phyloP scores from a whole-genome alignment of 345 rosid genomes.

The Lumnitzera littorea region DNA sequence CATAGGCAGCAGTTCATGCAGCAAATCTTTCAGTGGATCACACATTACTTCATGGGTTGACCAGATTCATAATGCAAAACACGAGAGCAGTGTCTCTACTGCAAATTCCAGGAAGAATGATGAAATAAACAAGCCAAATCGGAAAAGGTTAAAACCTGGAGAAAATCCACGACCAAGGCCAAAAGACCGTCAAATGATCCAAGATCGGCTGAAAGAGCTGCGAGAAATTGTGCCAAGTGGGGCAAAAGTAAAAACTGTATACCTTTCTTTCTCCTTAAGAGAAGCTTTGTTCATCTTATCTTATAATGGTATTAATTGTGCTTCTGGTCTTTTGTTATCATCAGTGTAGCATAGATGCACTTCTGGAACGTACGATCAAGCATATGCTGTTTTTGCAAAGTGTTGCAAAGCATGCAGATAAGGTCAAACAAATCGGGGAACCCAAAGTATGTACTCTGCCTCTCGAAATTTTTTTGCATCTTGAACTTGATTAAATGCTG shows the following conservation, averaged over 20 bases:
- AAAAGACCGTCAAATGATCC: conserved; percentile 97
- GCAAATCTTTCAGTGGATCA: conserved; percentile 53
- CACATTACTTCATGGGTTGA: conserved; percentile 79
- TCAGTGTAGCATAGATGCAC: conserved; percentile 98
- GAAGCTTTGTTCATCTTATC: background rate
- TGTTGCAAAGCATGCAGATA: conserved; percentile 87
- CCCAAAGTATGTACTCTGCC: conserved; percentile 48
- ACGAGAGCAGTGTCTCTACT: conserved; percentile 41
- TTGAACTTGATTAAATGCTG: too few relatives aligned
- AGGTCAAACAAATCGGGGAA: conserved; percentile 67
- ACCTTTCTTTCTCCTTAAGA: conserved; percentile 2
- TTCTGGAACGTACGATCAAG: conserved; percentile 87
- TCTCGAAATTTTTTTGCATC: background rate
- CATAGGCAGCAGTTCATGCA: conserved; percentile 32
- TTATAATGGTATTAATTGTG: conserved; percentile 5
- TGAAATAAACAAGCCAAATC: conserved; percentile 52
- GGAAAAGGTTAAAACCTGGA: conserved; percentile 82
- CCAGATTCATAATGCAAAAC: conserved; percentile 43
- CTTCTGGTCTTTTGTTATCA: conserved; percentile 13
- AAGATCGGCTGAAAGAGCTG: conserved; percentile 97
- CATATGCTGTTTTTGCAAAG: conserved; percentile 99
- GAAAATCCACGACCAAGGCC: conserved; percentile 97
- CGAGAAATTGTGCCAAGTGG: conserved; percentile 94
- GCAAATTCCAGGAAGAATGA: conserved; percentile 55
- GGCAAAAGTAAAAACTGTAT: conserved; percentile 51